A percentile compares a stretch with the other conserved stretches of the same genome.
Evolutionary conservation across 768 basidiomycete genomes (phyloP).

Genomic region (Pholiota microspora): DNA sequence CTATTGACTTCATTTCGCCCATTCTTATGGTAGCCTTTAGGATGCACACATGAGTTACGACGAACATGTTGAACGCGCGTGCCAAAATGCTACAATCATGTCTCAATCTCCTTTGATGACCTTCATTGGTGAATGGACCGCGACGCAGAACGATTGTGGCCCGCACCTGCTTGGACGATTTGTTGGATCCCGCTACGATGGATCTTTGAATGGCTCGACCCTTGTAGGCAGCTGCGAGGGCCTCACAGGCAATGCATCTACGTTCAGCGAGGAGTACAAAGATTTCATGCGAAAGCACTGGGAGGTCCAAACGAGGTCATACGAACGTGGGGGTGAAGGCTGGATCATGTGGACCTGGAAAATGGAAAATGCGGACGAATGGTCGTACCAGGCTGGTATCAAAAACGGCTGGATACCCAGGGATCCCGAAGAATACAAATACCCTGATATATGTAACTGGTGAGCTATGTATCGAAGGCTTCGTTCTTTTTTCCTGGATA

Average conservation of each 20-base stretch:
- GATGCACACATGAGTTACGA: constrained; percentile 38
- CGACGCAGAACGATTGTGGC: constrained; percentile 73
- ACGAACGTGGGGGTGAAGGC: constrained; percentile 55
- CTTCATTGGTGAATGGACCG: constrained; percentile 85
- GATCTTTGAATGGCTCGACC: constrained; percentile 57
- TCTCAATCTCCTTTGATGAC: constrained; percentile 65
- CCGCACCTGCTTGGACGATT: constrained; percentile 83
- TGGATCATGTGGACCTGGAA: constrained; percentile 92
- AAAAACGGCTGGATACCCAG: constrained; percentile 82
- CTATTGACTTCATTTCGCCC: neutral
- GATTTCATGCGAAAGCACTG: constrained; percentile 74
- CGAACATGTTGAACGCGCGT: constrained; percentile 60
- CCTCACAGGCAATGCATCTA: constrained; percentile 64
- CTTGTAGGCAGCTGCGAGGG: constrained; percentile 71
- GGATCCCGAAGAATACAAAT: constrained; percentile 43
- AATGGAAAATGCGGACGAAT: constrained; percentile 79
- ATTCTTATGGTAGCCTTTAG: neutral
- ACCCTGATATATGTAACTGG: constrained; percentile 33
- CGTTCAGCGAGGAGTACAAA: constrained; percentile 77
- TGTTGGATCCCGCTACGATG: constrained; percentile 63
- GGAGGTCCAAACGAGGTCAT: constrained; percentile 81
- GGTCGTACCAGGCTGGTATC: constrained; percentile 85
- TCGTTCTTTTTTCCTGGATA: neutral
- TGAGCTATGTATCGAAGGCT: neutral
- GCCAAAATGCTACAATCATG: constrained; percentile 42